Conservation (phyloP, 2,329 filamentous ascomycete species). For the Alternaria arbusti region DNA sequence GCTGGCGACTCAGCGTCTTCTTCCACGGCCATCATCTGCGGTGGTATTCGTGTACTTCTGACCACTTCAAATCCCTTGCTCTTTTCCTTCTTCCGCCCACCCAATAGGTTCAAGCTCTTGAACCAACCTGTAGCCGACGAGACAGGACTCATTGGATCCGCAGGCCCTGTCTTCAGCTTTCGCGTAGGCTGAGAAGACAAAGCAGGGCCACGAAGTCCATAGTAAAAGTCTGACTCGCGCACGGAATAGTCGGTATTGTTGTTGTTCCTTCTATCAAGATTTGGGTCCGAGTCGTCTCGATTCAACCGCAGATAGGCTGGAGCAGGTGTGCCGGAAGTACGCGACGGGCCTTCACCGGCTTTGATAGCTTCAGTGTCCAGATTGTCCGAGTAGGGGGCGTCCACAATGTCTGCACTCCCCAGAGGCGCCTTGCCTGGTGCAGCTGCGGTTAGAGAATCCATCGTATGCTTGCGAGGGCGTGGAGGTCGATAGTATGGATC, state of each 20-base stretch:
- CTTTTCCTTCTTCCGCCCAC: slow-evolving; percentile 89
- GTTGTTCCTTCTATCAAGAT: slow-evolving; percentile 62
- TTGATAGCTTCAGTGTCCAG: slow-evolving; percentile 40
- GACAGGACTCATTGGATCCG: slow-evolving; percentile 90
- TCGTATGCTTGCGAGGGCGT: slow-evolving; percentile 68
- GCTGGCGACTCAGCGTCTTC: slow-evolving; percentile 63
- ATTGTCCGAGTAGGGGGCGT: slow-evolving; percentile 55
- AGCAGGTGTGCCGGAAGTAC: slow-evolving; percentile 38
- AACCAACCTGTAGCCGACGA: slow-evolving; percentile 91
- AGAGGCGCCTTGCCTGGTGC: slow-evolving; percentile 54
- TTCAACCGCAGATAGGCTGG: slow-evolving; percentile 61
- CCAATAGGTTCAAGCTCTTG: slow-evolving; percentile 68
- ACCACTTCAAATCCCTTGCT: slow-evolving; percentile 98
- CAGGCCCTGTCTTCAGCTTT: slow-evolving; percentile 89
- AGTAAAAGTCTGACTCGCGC: slow-evolving; percentile 96
- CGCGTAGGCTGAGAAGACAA: slow-evolving; percentile 80
- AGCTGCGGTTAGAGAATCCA: slow-evolving; percentile 57
- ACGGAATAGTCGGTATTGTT: slow-evolving; percentile 80
- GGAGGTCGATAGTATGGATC: slow-evolving; percentile 93
- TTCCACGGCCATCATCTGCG: slow-evolving; percentile 69
- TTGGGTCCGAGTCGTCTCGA: slow-evolving; percentile 60
- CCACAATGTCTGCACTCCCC: slow-evolving; percentile 55
- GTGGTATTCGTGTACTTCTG: slow-evolving; percentile 82
- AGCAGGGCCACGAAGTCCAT: slow-evolving; percentile 87
- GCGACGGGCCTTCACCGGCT: slow-evolving; percentile 44